Evolutionary conservation across 116 monocot species (phyloP), one percentile per base, ranked within the genome.

Genomic region (Iris pallida): DNA sequence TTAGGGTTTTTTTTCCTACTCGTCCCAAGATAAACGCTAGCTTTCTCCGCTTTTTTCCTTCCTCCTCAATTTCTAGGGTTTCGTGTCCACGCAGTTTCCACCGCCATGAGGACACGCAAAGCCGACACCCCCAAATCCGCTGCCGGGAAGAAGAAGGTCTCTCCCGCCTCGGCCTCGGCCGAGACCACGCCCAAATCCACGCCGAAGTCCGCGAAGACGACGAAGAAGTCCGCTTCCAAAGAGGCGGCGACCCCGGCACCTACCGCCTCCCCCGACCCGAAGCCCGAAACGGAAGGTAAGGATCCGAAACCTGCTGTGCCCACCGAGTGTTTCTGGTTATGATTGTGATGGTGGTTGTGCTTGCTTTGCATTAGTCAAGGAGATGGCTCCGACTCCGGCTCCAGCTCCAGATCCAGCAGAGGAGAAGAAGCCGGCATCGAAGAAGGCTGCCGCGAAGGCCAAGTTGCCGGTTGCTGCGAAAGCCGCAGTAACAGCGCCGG

Each of bases 91-190:
- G 30, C 30, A 30, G 30, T 30, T 30, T 3, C 30, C 30, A 30
- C 30, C 30, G 30, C 49, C 67, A 86, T 82, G 79, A 79, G 73
- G 67, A 82, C 86, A 3, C 15, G 79, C 43, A 79, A 67, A 20
- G 52, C 70, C 17, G 79, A 66, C 13, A 69, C 74, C 11, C 68
- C 80, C 43, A 87, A 78, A 44, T 64, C 83, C 13, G 76, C 58
- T 57, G 66, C 68, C 6, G 57, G 59, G 17, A 85, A 69, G 81
- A 85, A 76, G 42, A 66, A 68, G 46, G 41, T 40, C 45, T 59
- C 77, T 2, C 20, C 64, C 13, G 59, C 61, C 63, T 61, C 54
- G 11, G 52, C 63, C 46, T 20, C 68, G 7, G 41, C 56, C n/a
- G 64, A 45, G 4, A 12, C 15, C 40, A n/a, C 65, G 0, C 40